Conservation (phyloP, 2,329 filamentous ascomycete genomes). For the Paraconiothyrium brasiliense region DNA sequence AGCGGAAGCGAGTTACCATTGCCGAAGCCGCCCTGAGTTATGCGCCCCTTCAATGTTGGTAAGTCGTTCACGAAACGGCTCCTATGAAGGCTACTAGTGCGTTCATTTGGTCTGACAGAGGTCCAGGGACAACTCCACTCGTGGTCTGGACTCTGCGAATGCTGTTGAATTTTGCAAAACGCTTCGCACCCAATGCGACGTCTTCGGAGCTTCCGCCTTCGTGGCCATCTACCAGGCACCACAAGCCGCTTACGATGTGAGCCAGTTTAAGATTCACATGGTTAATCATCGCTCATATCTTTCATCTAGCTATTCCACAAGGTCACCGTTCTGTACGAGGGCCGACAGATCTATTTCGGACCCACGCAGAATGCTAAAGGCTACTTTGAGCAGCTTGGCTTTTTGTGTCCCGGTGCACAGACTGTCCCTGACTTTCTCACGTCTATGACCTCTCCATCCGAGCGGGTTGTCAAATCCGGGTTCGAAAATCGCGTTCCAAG, state of each 20-base stretch:
- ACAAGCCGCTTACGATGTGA: slow-evolving; percentile 69
- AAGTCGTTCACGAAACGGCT: neutral
- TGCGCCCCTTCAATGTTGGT: slow-evolving; percentile 71
- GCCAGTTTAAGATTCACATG: slow-evolving; percentile 9
- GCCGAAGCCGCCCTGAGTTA: slow-evolving; percentile 64
- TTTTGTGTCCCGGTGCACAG: slow-evolving; percentile 75
- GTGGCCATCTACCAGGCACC: slow-evolving; percentile 68
- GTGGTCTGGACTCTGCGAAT: slow-evolving; percentile 49
- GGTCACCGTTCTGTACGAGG: slow-evolving; percentile 72
- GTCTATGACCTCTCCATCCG: slow-evolving; percentile 68
- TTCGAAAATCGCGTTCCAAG: slow-evolving; percentile 57
- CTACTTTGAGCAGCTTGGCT: slow-evolving; percentile 76
- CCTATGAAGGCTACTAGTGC: neutral
- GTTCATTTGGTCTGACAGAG: slow-evolving; percentile 22
- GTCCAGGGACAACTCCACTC: slow-evolving; percentile 58
- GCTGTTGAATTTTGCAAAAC: slow-evolving; percentile 67
- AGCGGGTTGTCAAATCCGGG: slow-evolving; percentile 56
- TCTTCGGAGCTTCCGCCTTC: slow-evolving; percentile 59
- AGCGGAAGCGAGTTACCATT: slow-evolving; percentile 56
- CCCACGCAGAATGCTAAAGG: slow-evolving; percentile 67
- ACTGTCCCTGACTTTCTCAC: slow-evolving; percentile 81
- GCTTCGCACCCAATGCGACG: slow-evolving; percentile 59
- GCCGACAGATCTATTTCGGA: slow-evolving; percentile 79
- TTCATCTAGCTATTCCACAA: slow-evolving; percentile 78
- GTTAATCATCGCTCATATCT: slow-evolving; percentile 72